Base-by-base conservation (phyloP, 768 basidiomycete genomes). In the Mycena leptocephala region DNA sequence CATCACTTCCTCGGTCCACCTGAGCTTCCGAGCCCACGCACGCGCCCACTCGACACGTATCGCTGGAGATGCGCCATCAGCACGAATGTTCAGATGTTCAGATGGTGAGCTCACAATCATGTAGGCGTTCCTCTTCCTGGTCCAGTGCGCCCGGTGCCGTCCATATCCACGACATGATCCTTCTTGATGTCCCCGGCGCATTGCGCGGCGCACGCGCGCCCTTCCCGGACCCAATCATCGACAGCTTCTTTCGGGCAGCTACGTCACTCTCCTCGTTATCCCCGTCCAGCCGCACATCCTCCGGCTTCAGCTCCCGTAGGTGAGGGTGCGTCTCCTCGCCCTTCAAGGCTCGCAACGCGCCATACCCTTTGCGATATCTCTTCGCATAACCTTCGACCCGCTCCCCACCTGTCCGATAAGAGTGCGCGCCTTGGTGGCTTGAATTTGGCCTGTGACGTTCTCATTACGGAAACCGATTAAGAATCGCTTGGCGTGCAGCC, bases 31-130 rank as follows among this genome's bases (percentile, higher is more conserved):
- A 3, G 78, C 75, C 1, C 63, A 39, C 10, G 70, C 71, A 3
- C 64, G 63, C 18, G 41, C 39, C 78, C 78, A 78, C 26, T 78
- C 78, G 16, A 78, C 76, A 1, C 78, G 75, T 1, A 78, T 32
- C 4, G 77, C 77, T 67, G n/a, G 0, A 24, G 48, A 24, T 39
- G n/a, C 26, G 14, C 10, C 11, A 24, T 51, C 11, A 10, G 48
- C 4, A 53, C n/a, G n/a, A n/a, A 1, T 41, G 18, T 18, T 55
- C 33, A 41, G 1, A 4, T 24, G 18, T 39, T 22, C 35, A 28
- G n/a, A n/a, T n/a, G n/a, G 22, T 3, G n/a, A 5, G 39, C 48
- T 48, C 35, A 61, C 58, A 62, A 3, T 64, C 62, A 22, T 51
- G 48, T 22, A 51, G n/a, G 7, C n/a, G 48, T 2, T 6, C 22